Percentiles rank a stretch among this genome's conserved stretches.
phyloP scores from a whole-genome alignment of 139 green algal genomes.

The Raphidocelis subcapitata region DNA sequence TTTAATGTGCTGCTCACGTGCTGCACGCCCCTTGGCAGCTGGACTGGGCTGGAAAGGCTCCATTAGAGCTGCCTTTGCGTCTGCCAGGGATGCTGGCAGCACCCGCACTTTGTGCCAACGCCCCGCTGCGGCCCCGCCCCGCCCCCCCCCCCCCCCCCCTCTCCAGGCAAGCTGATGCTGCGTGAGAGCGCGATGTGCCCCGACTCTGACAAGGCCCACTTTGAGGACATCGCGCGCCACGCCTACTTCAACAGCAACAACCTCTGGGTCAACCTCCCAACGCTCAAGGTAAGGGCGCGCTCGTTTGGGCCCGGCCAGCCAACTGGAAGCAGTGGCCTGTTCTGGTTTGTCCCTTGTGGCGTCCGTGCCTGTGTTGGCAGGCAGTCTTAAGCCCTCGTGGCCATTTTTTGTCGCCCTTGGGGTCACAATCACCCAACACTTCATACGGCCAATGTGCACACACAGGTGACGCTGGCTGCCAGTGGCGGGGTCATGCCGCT shows the following conservation, averaged over 20 bases:
- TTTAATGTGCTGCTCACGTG: background rate
- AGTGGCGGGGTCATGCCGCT: slow-evolving; percentile 67
- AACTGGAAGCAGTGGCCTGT: no score
- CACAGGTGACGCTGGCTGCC: slow-evolving; percentile 16
- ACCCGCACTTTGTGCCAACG: background rate
- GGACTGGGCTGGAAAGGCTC: no score
- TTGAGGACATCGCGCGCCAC: slow-evolving; percentile 81
- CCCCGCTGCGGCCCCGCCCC: background rate
- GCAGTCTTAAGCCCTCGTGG: no score
- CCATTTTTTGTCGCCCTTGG: no score
- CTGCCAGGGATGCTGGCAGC: background rate
- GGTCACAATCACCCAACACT: no score
- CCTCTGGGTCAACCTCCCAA: slow-evolving; percentile 83
- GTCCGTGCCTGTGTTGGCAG: no score
- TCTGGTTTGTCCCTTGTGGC: no score
- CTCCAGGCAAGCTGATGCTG: slow-evolving; percentile 68
- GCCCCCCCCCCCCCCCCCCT: no score
- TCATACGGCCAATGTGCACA: no score
- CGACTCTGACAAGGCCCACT: slow-evolving; percentile 77
- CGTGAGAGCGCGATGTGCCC: slow-evolving; percentile 87
- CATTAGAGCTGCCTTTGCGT: background rate
- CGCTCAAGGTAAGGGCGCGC: slow-evolving; percentile 52
- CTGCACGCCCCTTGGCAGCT: no score
- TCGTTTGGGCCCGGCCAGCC: no score
- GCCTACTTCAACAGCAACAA: slow-evolving; percentile 98